phyloP scores from a whole-genome alignment of 2,329 filamentous ascomycete genomes.

The Pseudogymnoascus pannorum region DNA sequence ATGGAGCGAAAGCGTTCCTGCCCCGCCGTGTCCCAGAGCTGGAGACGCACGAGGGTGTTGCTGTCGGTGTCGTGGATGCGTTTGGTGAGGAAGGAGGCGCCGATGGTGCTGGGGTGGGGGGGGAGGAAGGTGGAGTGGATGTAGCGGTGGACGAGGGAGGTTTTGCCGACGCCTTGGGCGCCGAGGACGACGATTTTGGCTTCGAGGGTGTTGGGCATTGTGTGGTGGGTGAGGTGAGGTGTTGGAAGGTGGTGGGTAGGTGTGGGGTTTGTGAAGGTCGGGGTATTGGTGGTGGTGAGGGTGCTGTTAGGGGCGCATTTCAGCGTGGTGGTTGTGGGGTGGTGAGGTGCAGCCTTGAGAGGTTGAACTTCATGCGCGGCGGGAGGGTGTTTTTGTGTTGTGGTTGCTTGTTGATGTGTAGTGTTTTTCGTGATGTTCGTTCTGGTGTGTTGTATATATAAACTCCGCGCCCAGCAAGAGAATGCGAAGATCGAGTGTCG shows the following conservation, averaged over 20 bases:
- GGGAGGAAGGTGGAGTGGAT: slow-evolving; percentile 16
- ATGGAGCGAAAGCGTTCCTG: slow-evolving; percentile 95
- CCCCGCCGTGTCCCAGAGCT: slow-evolving; percentile 95
- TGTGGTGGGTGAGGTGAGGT: slow-evolving; percentile 32
- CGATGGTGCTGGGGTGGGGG: slow-evolving; percentile 54
- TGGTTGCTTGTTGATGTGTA: not conserved
- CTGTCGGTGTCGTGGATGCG: slow-evolving; percentile 75
- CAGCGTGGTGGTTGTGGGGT: not conserved
- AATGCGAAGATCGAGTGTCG: not conserved
- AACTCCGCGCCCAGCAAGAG: not conserved
- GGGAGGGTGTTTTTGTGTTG: not conserved
- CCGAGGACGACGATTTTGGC: slow-evolving; percentile 77
- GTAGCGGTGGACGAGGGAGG: slow-evolving; percentile 67
- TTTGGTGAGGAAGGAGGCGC: slow-evolving; percentile 73
- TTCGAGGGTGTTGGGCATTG: slow-evolving; percentile 52
- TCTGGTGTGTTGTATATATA: not conserved
- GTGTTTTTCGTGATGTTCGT: not conserved
- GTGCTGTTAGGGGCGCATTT: not conserved
- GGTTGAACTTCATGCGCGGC: not conserved
- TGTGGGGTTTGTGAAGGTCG: slow-evolving; percentile 28
- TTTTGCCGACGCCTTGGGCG: slow-evolving; percentile 73
- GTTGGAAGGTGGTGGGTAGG: too few species aligned
- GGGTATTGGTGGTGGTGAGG: slow-evolving; percentile 17
- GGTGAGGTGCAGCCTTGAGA: not conserved
- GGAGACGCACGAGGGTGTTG: slow-evolving; percentile 79